A percentile compares a stretch with the other conserved stretches of the same genome.
These are phyloP conservation scores for Juglanconis oblonga DNA, from an alignment of 2,329 filamentous ascomycete genomes.

Conservation along the genomic window DNA sequence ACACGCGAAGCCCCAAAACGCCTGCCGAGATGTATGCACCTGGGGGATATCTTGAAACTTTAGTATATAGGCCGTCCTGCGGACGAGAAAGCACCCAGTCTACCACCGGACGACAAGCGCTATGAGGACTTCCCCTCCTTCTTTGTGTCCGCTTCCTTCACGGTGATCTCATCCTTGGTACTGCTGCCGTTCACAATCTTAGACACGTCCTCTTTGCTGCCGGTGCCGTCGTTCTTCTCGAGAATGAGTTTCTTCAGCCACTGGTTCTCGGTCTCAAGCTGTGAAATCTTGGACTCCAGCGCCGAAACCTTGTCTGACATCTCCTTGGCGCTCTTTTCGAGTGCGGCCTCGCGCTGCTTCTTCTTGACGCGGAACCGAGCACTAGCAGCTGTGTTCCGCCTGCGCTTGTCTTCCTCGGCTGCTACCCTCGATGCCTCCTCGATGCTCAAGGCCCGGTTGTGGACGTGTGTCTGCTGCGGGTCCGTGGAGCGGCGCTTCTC, in stretches of 20 bases:
- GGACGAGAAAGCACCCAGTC: neutral
- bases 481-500: constrained; percentile 47
- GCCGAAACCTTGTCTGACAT: constrained; percentile 74
- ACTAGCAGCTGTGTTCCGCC: constrained; percentile 83
- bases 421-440: constrained; percentile 71
- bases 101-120: neutral
- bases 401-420: constrained; percentile 86
- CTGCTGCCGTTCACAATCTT: constrained; percentile 51
- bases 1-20: constrained; percentile 5
- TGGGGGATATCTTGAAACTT: constrained; percentile 4
- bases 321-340: constrained; percentile 79
- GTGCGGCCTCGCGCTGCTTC: constrained; percentile 87
- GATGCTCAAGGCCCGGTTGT: constrained; percentile 49
- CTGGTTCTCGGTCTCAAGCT: constrained; percentile 80
- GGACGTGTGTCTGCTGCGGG: constrained; percentile 27
- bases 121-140: constrained; percentile 14
- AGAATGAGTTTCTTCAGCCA: constrained; percentile 79
- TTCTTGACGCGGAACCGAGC: constrained; percentile 92
- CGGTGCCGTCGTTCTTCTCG: constrained; percentile 69
- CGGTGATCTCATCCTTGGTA: constrained; percentile 25
- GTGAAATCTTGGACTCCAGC: constrained; percentile 70
- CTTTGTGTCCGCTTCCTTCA: constrained; percentile 5
- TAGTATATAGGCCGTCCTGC: constrained; percentile 6
- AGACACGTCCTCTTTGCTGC: constrained; percentile 46
- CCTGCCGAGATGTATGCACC: constrained; percentile 14